These are phyloP conservation scores for Russula sp. DNA, from an alignment of 768 basidiomycete species.

Conservation along the genomic window DNA sequence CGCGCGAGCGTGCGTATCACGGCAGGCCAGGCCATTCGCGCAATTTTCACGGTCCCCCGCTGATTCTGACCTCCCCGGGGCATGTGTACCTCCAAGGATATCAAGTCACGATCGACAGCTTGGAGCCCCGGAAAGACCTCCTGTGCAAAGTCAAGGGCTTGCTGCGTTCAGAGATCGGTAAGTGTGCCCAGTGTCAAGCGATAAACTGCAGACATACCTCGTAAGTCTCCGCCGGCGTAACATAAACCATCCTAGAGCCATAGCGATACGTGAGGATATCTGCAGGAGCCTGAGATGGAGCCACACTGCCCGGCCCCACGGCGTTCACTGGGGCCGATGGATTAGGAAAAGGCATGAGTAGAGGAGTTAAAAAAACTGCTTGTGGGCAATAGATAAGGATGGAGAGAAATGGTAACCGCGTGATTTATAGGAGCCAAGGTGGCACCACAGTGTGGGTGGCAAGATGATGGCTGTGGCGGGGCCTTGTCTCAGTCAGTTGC, in stretches of 20 bases:
- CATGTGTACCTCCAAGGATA: conserved; percentile 27
- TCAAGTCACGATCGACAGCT: conserved; percentile 16
- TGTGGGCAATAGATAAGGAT: too few species aligned
- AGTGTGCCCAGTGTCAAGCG: neutral
- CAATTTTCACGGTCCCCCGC: conserved; percentile 24
- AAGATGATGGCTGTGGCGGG: too few species aligned
- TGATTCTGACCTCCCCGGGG: conserved; percentile 11
- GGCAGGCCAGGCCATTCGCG: conserved; percentile 26
- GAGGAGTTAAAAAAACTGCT: too few species aligned
- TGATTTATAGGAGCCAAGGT: too few species aligned
- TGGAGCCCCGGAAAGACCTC: conserved; percentile 25
- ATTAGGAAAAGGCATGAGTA: too few species aligned
- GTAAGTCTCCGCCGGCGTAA: conserved; percentile 25
- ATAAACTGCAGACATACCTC: conserved; percentile 15
- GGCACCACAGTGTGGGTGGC: too few species aligned
- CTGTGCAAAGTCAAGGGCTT: conserved; percentile 25
- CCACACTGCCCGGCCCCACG: neutral
- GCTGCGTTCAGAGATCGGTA: conserved; percentile 11
- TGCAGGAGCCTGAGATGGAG: neutral
- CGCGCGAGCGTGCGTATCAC: conserved; percentile 24
- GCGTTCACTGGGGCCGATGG: too few species aligned
- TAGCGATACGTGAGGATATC: conserved; percentile 29
- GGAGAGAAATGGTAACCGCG: too few species aligned
- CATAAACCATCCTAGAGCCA: conserved; percentile 28
- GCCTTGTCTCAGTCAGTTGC: too few species aligned